phyloP scores from a whole-genome alignment of 768 basidiomycete species.

The Xanthoconium stramineum region DNA sequence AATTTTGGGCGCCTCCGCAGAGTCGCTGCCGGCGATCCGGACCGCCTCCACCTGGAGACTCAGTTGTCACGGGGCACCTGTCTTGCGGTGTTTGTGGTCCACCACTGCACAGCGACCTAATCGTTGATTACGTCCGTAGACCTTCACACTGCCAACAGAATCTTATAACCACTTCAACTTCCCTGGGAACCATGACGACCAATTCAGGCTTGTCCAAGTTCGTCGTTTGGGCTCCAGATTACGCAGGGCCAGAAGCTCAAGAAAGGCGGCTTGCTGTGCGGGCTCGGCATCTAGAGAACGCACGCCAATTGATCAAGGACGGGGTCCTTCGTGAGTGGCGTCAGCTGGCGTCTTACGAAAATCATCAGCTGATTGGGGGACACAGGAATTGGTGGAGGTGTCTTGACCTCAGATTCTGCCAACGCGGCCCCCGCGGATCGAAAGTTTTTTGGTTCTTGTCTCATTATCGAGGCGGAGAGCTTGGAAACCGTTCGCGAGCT shows the following conservation, averaged over 20 bases:
- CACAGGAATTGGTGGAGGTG: constrained; percentile 53
- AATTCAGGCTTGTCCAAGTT: constrained; percentile 32
- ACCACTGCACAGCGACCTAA: too few relatives aligned
- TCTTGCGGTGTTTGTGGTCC: too few relatives aligned
- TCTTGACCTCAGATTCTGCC: constrained; percentile 55
- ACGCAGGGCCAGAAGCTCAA: constrained; percentile 51
- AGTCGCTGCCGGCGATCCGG: constrained; percentile 1
- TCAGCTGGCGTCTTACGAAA: neutral
- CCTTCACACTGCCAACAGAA: neutral
- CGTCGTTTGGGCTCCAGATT: constrained; percentile 66
- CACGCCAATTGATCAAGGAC: constrained; percentile 32
- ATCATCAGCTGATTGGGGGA: constrained; percentile 8
- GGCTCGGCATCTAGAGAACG: constrained; percentile 45
- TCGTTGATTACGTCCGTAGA: too few relatives aligned
- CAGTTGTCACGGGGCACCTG: neutral
- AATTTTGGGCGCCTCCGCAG: neutral
- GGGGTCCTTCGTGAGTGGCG: constrained; percentile 50
- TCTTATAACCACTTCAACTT: neutral
- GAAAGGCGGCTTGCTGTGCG: constrained; percentile 54
- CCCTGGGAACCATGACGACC: constrained; percentile 17
- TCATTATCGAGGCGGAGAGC: constrained; percentile 52
- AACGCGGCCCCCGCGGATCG: constrained; percentile 43
- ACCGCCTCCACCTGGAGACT: neutral
- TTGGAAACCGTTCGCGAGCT: constrained; percentile 40
- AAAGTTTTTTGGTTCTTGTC: constrained; percentile 57